Base-by-base conservation (phyloP, 2,329 filamentous ascomycete species). In the Talaromyces albobiverticillius region DNA sequence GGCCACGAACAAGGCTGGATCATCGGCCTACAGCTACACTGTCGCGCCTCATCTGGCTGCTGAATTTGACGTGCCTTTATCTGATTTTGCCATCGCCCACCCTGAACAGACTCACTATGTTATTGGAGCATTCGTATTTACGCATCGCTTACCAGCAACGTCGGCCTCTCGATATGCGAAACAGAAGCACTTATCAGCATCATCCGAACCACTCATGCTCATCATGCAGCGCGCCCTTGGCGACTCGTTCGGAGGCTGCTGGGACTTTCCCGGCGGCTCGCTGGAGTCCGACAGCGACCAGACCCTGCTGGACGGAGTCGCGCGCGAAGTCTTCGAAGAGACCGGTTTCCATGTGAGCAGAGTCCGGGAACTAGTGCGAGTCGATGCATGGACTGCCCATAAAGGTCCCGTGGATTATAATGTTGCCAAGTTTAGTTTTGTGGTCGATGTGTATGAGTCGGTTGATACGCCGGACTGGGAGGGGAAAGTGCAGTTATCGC, bases 201-300 rank as follows among this genome's bases (percentile, higher is more conserved):
- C 14, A 38, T 38, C 13, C 10, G 16, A 76, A 56, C 62, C 64
- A 13, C 66, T 64, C 25, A 63, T 76, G 50, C 71, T 79, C 10
- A 67, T 79, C 22, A 64, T 79, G n/a, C 76, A 76, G 49, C 73
- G 76, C 52, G 63, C 74, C 25, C 46, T 61, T 1, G 61, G 62
- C n/a, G 75, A 79, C 56, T 64, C 67, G 2, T 71, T 67, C 55
- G 68, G 71, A 1, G 64, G 66, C 6, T 64, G 62, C 55, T 78
- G 79, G 79, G 80, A 83, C 59, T 69, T 78, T 1, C 79, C 80
- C 3, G 79, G 80, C 6, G 80, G 80, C 2, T 73, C 72, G 11
- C 69, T 71, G 25, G 79, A 82, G 34, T 46, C 54, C 1, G n/a
- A n/a, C n/a, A 60, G 66, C 0, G 79, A 82, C 55, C 61, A 67